Conservation (phyloP, 495 filamentous ascomycete species). For the Talaromyces wortmannii region DNA sequence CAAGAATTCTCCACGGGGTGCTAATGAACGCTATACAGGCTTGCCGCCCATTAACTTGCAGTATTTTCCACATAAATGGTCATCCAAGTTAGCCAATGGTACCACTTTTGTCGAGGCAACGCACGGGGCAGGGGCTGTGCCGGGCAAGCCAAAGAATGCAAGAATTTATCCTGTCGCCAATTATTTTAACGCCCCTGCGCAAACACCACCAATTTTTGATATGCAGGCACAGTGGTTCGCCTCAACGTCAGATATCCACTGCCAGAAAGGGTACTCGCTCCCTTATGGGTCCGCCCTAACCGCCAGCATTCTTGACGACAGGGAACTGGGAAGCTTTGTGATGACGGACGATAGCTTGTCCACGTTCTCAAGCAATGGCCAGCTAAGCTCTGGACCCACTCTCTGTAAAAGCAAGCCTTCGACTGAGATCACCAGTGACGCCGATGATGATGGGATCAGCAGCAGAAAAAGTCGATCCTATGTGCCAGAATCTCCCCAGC, state of each 20-base stretch:
- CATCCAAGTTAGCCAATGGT: constrained; percentile 1
- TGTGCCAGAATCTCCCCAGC: constrained; percentile 15
- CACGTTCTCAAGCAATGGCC: constrained; percentile 19
- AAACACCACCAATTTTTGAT: constrained; percentile 12
- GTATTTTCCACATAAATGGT: not conserved
- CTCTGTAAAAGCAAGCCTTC: constrained; percentile 23
- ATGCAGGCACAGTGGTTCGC: constrained; percentile 11
- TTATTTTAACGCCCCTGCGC: constrained; percentile 28
- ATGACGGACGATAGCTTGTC: constrained; percentile 21
- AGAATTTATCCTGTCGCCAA: constrained; percentile 32
- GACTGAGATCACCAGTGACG: constrained; percentile 10
- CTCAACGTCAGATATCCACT: constrained; percentile 21
- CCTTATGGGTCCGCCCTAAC: constrained; percentile 30
- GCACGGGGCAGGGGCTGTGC: constrained; percentile 4
- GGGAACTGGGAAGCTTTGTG: constrained; percentile 15
- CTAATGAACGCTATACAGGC: not conserved
- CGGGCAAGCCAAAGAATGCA: constrained; percentile 26
- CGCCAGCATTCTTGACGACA: constrained; percentile 34
- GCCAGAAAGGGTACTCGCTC: constrained; percentile 25
- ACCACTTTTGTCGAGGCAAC: constrained; percentile 1
- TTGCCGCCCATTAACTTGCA: not conserved
- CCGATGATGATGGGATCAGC: constrained; percentile 24
- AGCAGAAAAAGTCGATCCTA: constrained; percentile 15
- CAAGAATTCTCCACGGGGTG: not conserved
- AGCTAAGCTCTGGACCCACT: constrained; percentile 18